Percentiles rank a stretch among this genome's conserved stretches.
Conservation (phyloP, 2,329 filamentous ascomycete species). For the Neobulgaria alba region DNA sequence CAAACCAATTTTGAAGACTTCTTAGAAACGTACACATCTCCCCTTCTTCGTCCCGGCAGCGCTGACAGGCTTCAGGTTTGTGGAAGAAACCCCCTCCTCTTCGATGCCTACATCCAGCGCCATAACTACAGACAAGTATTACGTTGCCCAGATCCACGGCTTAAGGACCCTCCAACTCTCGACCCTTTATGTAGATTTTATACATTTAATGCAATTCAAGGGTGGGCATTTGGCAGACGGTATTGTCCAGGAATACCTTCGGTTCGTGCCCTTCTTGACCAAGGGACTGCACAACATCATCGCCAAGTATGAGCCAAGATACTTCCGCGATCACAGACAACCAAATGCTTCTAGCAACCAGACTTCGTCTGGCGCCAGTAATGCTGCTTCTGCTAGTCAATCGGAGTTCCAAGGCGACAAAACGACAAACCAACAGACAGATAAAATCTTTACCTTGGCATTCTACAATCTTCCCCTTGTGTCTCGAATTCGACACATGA, state of each 20-base stretch:
- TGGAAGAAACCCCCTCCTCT: constrained; percentile 59
- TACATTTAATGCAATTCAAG: constrained; percentile 68
- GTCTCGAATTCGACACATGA: constrained; percentile 39
- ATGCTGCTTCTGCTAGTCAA: constrained; percentile 52
- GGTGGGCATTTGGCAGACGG: constrained; percentile 78
- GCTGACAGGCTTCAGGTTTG: constrained; percentile 39
- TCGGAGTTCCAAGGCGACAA: constrained; percentile 58
- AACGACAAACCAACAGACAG: constrained; percentile 87
- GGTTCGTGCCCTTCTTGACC: constrained; percentile 86
- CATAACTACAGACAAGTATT: constrained; percentile 71
- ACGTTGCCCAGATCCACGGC: constrained; percentile 73
- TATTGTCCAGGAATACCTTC: constrained; percentile 86
- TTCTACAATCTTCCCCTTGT: constrained; percentile 62
- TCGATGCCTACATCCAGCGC: constrained; percentile 59
- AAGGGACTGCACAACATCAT: constrained; percentile 87
- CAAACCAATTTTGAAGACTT: constrained; percentile 73
- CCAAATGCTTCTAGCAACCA: constrained; percentile 66
- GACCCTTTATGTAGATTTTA: constrained; percentile 80
- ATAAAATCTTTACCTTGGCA: constrained; percentile 79
- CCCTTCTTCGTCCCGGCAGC: constrained; percentile 23
- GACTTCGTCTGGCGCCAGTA: constrained; percentile 58
- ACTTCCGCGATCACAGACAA: constrained; percentile 88
- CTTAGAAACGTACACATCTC: constrained; percentile 32
- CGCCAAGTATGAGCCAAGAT: constrained; percentile 85
- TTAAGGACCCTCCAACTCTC: constrained; percentile 69